Percentiles rank a stretch among this genome's conserved stretches.
These are phyloP conservation scores for Microbotryum violaceum DNA, from an alignment of 1,284 basidiomycete genomes.

Conservation along the genomic window DNA sequence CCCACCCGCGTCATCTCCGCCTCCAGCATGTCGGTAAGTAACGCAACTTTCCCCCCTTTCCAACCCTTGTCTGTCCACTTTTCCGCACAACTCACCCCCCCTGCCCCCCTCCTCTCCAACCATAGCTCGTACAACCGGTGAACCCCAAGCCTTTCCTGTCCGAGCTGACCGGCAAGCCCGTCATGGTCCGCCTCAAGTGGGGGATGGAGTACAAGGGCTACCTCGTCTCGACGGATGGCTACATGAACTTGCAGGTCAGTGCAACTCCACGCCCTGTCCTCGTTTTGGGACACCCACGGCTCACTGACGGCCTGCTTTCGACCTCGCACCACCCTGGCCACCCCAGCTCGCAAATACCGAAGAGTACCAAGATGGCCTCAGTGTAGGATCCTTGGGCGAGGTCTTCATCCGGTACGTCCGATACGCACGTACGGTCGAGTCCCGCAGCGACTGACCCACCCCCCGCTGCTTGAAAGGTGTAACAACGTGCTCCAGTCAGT, in stretches of 20 bases:
- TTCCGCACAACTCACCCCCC: no score
- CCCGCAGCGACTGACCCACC: not conserved
- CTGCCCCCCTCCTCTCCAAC: no score
- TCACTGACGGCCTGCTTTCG: not conserved
- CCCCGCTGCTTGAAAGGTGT: constrained; percentile 12
- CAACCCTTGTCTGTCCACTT: no score
- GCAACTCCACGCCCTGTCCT: not conserved
- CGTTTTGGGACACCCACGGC: not conserved
- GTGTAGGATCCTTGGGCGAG: constrained; percentile 91
- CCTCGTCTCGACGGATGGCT: constrained; percentile 95
- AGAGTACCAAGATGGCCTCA: constrained; percentile 93
- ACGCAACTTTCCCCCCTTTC: no score
- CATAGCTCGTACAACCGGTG: constrained; percentile 62
- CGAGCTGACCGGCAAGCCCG: constrained; percentile 94
- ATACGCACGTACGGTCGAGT: no score
- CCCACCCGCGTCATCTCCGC: not conserved
- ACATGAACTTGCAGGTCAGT: constrained; percentile 94
- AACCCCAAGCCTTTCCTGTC: constrained; percentile 99
- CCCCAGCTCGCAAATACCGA: constrained; percentile 90
- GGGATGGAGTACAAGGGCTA: constrained; percentile 99
- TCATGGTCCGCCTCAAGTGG: constrained; percentile 93
- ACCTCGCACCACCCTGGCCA: not conserved
- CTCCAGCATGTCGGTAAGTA: not conserved
- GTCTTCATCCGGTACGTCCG: constrained; percentile 85
- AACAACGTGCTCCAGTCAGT: constrained; percentile 33